Conservation (phyloP, 495 filamentous ascomycete species). For the Penicillium cosmopolitanum region DNA sequence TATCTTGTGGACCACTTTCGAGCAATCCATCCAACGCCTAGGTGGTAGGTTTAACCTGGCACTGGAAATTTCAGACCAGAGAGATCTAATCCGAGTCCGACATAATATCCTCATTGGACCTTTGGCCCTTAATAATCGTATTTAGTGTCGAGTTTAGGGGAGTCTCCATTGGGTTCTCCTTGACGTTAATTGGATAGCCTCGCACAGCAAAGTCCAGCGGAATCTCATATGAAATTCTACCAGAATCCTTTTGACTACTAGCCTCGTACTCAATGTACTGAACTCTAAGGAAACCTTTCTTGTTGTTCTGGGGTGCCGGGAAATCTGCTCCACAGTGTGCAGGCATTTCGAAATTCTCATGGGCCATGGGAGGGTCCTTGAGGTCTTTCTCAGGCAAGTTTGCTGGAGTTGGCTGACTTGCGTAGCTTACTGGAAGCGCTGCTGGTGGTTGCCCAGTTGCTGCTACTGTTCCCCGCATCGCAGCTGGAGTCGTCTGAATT, state of each 20-base stretch:
- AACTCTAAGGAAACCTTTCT: background rate
- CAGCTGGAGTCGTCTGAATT: too few species aligned
- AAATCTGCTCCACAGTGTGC: background rate
- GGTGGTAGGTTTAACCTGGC: too few species aligned
- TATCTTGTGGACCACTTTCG: too few species aligned
- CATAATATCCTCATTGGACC: background rate
- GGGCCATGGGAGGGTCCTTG: background rate
- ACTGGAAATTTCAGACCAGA: too few species aligned
- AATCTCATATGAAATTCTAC: background rate
- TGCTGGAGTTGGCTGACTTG: background rate
- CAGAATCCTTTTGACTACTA: background rate
- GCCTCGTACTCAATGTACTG: slow-evolving; percentile 1
- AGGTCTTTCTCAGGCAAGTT: background rate
- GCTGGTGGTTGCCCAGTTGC: too few species aligned
- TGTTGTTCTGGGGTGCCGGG: background rate
- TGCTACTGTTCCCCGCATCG: too few species aligned
- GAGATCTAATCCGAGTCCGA: background rate
- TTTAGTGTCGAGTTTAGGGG: background rate
- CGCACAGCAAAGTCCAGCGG: slow-evolving; percentile 6
- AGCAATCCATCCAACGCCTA: too few species aligned
- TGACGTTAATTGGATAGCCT: background rate
- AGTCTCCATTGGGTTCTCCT: background rate
- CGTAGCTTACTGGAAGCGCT: too few species aligned
- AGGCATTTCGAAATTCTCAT: background rate
- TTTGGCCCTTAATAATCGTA: background rate